These are phyloP conservation scores for Psilocybe sp. DNA, from an alignment of 768 basidiomycete species.

Conservation along the genomic window DNA sequence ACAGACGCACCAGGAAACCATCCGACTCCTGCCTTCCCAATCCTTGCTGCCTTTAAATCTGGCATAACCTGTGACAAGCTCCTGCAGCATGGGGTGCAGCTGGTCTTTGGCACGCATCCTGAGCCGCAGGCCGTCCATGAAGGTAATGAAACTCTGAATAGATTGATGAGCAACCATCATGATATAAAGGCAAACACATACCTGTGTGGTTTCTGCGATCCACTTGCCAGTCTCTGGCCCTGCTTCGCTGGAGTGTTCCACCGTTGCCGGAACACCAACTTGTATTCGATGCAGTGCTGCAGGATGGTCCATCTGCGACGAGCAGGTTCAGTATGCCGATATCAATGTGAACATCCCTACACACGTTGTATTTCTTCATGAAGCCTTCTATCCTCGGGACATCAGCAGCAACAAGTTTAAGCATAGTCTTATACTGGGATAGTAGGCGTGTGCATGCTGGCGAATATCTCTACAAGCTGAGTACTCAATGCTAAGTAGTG, in stretches of 20 bases:
- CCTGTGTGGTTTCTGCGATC: slow-evolving; percentile 98
- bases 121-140: slow-evolving; percentile 96
- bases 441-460: slow-evolving; percentile 93
- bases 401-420: slow-evolving; percentile 90
- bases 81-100: slow-evolving; percentile 90
- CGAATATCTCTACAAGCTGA: slow-evolving; percentile 72
- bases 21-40: slow-evolving; percentile 93
- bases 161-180: neutral
- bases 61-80: slow-evolving; percentile 92
- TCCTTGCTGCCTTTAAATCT: slow-evolving; percentile 93
- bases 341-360: slow-evolving; percentile 19
- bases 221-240: slow-evolving; percentile 93
- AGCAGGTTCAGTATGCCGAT: neutral
- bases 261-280: slow-evolving; percentile 94
- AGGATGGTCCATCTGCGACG: slow-evolving; percentile 49
- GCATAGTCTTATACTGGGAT: slow-evolving; percentile 96
- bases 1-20: slow-evolving; percentile 80
- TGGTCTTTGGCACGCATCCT: slow-evolving; percentile 96
- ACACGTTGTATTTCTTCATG: slow-evolving; percentile 82
- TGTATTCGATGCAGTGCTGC: slow-evolving; percentile 88
- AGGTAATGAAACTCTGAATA: slow-evolving; percentile 89
- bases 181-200: slow-evolving; percentile 23
- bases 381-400: slow-evolving; percentile 86
- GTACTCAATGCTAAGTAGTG: slow-evolving; percentile 24
- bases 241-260: slow-evolving; percentile 91